These are phyloP conservation scores for Grammothele lineata DNA, from an alignment of 768 basidiomycete species.

Conservation along the genomic window DNA sequence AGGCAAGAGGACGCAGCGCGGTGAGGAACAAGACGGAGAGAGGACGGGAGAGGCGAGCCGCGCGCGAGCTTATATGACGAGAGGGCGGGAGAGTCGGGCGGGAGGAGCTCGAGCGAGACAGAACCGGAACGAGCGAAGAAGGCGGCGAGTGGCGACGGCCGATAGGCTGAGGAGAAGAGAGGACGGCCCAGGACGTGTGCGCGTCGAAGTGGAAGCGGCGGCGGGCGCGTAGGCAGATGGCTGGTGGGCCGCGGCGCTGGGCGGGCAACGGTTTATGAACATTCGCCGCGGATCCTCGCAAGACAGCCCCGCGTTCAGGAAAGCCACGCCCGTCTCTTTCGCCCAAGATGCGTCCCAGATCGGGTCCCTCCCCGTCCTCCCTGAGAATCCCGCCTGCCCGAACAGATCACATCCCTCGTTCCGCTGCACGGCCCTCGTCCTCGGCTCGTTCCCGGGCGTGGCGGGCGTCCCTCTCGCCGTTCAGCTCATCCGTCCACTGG, in stretches of 20 bases:
- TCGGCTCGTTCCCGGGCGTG: too few relatives aligned
- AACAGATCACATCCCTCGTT: too few relatives aligned
- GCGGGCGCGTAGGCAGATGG: too few relatives aligned
- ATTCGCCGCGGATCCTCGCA: too few relatives aligned
- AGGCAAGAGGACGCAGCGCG: constrained; percentile 4
- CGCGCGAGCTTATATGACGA: neutral
- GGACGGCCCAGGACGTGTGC: neutral
- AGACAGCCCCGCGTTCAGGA: constrained; percentile 1
- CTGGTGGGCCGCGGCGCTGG: too few relatives aligned
- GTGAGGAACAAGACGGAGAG: neutral
- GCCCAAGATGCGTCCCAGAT: neutral
- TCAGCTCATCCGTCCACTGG: too few relatives aligned
- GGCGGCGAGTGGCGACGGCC: neutral
- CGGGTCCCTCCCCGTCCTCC: neutral
- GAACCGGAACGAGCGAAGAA: neutral
- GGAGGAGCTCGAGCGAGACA: constrained; percentile 1
- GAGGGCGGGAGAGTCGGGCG: neutral
- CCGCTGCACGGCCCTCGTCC: too few relatives aligned
- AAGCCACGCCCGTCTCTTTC: neutral
- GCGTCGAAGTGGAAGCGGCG: too few relatives aligned
- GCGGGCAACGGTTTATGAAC: too few relatives aligned
- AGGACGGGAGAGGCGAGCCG: neutral
- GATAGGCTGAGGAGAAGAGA: neutral
- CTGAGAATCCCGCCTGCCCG: constrained; percentile 3
- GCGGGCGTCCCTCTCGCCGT: too few relatives aligned